Percentiles rank a stretch among this genome's conserved stretches.
Conservation (phyloP, 2,329 filamentous ascomycete genomes). For the Xylaria sp. region DNA sequence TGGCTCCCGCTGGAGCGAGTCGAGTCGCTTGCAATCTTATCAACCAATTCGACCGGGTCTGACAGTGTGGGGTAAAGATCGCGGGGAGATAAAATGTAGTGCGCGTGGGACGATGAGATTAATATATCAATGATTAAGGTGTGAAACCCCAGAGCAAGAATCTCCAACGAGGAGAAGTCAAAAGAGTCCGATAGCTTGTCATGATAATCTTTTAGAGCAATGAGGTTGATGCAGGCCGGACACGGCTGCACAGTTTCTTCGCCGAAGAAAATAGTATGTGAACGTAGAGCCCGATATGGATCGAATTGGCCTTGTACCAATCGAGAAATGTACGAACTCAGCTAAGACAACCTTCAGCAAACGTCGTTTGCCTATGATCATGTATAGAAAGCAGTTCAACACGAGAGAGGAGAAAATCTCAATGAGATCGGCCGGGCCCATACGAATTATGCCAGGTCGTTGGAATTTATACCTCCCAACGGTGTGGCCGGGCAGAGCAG, state of each 20-base stretch:
- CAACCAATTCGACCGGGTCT: slow-evolving; percentile 42
- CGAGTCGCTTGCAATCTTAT: slow-evolving; percentile 46
- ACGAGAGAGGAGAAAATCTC: slow-evolving; percentile 33
- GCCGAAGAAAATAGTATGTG: slow-evolving; percentile 36
- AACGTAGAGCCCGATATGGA: slow-evolving; percentile 29
- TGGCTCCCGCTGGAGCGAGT: slow-evolving; percentile 44
- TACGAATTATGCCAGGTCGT: slow-evolving; percentile 31
- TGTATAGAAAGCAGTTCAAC: slow-evolving; percentile 35
- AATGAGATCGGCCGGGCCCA: slow-evolving; percentile 27
- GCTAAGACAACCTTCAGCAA: slow-evolving; percentile 30
- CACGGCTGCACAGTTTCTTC: slow-evolving; percentile 47
- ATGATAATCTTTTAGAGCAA: slow-evolving; percentile 55
- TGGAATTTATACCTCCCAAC: slow-evolving; percentile 39
- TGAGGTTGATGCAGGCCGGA: slow-evolving; percentile 44
- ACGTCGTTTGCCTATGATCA: slow-evolving; percentile 31
- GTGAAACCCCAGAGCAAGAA: slow-evolving; percentile 57
- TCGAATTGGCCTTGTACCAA: slow-evolving; percentile 30
- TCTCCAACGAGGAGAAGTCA: slow-evolving; percentile 58
- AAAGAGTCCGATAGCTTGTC: slow-evolving; percentile 56
- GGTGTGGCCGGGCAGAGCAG: slow-evolving; percentile 35
- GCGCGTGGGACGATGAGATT: slow-evolving; percentile 37
- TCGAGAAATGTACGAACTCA: slow-evolving; percentile 26
- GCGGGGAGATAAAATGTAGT: slow-evolving; percentile 45
- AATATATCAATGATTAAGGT: slow-evolving; percentile 50
- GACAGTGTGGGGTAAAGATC: slow-evolving; percentile 48